Conservation (phyloP, 805 yeast species). For the Jamesozyma rosinii region DNA sequence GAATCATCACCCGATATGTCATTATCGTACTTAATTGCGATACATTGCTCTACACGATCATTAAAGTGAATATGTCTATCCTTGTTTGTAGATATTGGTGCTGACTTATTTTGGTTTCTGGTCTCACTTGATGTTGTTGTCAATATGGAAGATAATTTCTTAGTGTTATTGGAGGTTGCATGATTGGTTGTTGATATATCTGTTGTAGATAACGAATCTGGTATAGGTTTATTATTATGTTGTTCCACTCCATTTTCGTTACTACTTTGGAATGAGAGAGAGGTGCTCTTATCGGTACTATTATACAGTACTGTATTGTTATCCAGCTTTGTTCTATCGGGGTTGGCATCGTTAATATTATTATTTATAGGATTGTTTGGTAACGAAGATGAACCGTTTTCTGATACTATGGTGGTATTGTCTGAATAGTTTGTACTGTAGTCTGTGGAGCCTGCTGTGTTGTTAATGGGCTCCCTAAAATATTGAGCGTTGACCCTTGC, state of each 20-base stretch:
- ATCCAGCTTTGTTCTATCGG: not conserved
- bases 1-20: conserved; percentile 7
- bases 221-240: not conserved
- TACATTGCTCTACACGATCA: conserved; percentile 90
- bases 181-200: not conserved
- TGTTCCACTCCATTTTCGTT: not conserved
- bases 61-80: conserved; percentile 78
- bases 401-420: not conserved
- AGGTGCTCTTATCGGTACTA: not conserved
- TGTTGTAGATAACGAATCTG: not conserved
- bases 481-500: conserved; percentile 33
- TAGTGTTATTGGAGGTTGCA: not conserved
- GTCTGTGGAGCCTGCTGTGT: not conserved
- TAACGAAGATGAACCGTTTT: not conserved
- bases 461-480: conserved; percentile 5
- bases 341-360: not conserved
- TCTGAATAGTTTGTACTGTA: not conserved
- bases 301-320: not conserved
- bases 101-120: conserved; percentile 1
- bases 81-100: conserved; percentile 6
- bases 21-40: conserved; percentile 43
- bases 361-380: not conserved
- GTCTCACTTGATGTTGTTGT: conserved; percentile 9
- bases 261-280: not conserved
- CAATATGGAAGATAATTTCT: conserved; percentile 12